Conservation (phyloP, 179 eudicot species). For the Beta macrorhiza region DNA sequence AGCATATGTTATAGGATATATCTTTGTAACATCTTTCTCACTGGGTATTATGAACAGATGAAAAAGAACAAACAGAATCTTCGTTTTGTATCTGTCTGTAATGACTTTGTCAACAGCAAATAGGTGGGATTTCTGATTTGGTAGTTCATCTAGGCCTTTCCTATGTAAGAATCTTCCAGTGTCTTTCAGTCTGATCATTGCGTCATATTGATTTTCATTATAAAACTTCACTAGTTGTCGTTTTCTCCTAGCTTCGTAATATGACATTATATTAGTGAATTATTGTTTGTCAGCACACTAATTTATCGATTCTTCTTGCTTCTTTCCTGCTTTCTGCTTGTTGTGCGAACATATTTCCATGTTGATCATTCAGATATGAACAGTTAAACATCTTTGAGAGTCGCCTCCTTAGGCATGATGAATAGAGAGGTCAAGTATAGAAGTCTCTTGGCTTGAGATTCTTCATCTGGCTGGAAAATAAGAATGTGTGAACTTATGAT, state of each 20-base stretch:
- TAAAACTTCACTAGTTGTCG: neutral
- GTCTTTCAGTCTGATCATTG: neutral
- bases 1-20: neutral
- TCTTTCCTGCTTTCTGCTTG: conserved; percentile 6
- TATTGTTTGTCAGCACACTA: neutral
- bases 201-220: neutral
- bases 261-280: neutral
- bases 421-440: neutral
- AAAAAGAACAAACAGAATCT: neutral
- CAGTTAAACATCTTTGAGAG: neutral
- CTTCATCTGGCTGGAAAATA: neutral
- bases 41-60: neutral
- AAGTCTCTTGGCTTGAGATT: neutral
- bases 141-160: neutral
- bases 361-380: neutral
- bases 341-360: neutral
- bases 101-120: neutral
- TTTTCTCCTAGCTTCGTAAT: neutral
- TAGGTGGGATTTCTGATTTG: neutral
- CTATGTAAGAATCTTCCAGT: neutral
- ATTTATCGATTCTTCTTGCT: neutral
- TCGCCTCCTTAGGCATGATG: neutral
- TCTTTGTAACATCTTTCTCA: neutral
- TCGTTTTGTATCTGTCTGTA: neutral
- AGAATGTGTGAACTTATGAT: no score